A percentile compares a stretch with the other conserved stretches of the same genome.
Conservation (phyloP, 2,329 filamentous ascomycete genomes). For the Cladophialophora yegresii region DNA sequence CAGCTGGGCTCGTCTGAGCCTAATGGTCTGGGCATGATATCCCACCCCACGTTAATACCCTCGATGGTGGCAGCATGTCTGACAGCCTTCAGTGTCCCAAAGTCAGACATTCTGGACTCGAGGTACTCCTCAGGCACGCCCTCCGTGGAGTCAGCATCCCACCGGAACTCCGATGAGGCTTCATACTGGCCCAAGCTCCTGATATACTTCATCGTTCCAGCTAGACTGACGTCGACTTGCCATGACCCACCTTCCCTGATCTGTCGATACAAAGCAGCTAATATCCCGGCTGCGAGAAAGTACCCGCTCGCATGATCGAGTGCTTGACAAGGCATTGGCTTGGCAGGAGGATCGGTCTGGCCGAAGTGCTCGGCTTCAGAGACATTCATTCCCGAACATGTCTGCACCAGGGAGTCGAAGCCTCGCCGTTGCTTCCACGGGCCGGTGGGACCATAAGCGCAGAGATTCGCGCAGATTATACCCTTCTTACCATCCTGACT, state of each 20-base stretch:
- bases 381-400: constrained; percentile 58
- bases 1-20: constrained; percentile 47
- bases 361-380: constrained; percentile 54
- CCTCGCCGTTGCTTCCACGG: constrained; percentile 53
- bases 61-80: constrained; percentile 53
- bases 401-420: constrained; percentile 60
- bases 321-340: constrained; percentile 56
- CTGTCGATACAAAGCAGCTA: constrained; percentile 54
- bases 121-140: constrained; percentile 44
- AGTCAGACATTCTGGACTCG: constrained; percentile 50
- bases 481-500: constrained; percentile 42
- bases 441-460: constrained; percentile 55
- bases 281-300: constrained; percentile 57
- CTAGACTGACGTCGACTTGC: constrained; percentile 58
- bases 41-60: constrained; percentile 52
- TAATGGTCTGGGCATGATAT: constrained; percentile 54
- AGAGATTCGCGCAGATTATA: constrained; percentile 56
- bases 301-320: constrained; percentile 60
- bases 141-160: constrained; percentile 40
- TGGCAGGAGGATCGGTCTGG: constrained; percentile 41
- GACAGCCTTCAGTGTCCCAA: constrained; percentile 53
- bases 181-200: constrained; percentile 57
- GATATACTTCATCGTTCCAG: constrained; percentile 59
- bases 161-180: constrained; percentile 49
- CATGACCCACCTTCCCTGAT: constrained; percentile 55